Evolutionary conservation across 495 filamentous ascomycete genomes (phyloP), one percentile per base, ranked within the genome.

Genomic region (Chaetomium tenue): DNA sequence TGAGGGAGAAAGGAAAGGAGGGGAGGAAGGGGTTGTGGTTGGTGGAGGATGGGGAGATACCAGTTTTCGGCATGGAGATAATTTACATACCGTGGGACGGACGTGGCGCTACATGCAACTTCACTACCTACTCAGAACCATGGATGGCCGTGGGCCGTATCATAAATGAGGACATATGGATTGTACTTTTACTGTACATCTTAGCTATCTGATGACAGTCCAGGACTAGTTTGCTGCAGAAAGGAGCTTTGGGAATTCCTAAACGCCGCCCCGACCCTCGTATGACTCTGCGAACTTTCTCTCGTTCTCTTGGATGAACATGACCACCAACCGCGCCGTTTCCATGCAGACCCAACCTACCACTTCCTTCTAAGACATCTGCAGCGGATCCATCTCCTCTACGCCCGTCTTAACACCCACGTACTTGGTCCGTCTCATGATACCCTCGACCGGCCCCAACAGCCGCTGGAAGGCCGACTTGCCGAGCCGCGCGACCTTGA

Each of bases 381-480:
- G 78, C 63, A 85, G 74, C 30, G 82, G 82, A 70, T 85, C 81
- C 67, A 80, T 71, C 48, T 82, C 79, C 66, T 84, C 83, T 16
- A 82, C 81, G 1, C 81, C 81, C 8, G 77, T 74, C 63, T 82
- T 77, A 63, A 85, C 75, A n/a, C 77, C 78, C 39, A 77, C 74
- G 63, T 85, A 85, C 64, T 77, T 81, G 26, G 80, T 90, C 71
- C 94, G 84, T 71, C 95, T 77, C 93, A 98, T 96, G 72, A 98
- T 95, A 47, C 90, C 86, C 74, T 96, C 92, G 57, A 97, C 93
- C 5, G 94, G 92, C 2, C 94, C 94, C 54, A 98, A 79, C 70
- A 98, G 79, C 68, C 94, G 83, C 82, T 96, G 93, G 76, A 98
- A 98, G 5, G 92, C 95, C 68, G 91, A 90, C 68, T 97, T 96